Evolutionary conservation across 179 eudicot genomes (phyloP).

Genomic region (Corrigiola litoralis): DNA sequence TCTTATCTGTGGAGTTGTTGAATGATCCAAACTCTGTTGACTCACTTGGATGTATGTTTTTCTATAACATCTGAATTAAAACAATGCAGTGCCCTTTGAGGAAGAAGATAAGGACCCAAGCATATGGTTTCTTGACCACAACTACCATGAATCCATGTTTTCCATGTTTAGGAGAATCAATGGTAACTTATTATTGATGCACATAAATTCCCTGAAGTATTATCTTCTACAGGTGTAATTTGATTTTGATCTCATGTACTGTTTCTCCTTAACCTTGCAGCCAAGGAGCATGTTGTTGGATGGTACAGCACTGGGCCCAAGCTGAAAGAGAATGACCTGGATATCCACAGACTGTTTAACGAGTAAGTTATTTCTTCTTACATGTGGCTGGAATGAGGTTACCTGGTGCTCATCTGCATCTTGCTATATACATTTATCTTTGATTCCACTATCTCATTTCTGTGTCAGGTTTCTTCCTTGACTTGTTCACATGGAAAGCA

Average conservation of each 20-base stretch:
- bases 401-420: background rate
- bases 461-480: background rate
- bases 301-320: conserved; percentile 99
- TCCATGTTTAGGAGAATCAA: conserved; percentile 91
- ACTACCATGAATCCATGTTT: conserved; percentile 92
- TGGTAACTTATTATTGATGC: conserved; percentile 33
- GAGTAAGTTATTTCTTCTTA: conserved; percentile 51
- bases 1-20: too few species aligned
- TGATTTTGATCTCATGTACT: background rate
- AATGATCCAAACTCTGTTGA: background rate
- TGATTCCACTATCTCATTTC: background rate
- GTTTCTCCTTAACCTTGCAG: conserved; percentile 36
- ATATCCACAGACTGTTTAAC: conserved; percentile 66
- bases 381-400: background rate
- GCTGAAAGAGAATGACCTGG: conserved; percentile 83
- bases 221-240: background rate
- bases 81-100: conserved; percentile 80
- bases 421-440: background rate
- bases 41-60: background rate
- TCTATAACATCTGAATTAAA: background rate
- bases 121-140: conserved; percentile 98
- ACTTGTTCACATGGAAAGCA: background rate
- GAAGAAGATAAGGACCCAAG: conserved; percentile 95
- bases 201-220: background rate
- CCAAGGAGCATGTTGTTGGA: conserved; percentile 97